Percentiles rank a stretch among this genome's conserved stretches.
These are phyloP conservation scores for Ophiocytium majus DNA, from an alignment of 352 stramenopile species.

Conservation along the genomic window DNA sequence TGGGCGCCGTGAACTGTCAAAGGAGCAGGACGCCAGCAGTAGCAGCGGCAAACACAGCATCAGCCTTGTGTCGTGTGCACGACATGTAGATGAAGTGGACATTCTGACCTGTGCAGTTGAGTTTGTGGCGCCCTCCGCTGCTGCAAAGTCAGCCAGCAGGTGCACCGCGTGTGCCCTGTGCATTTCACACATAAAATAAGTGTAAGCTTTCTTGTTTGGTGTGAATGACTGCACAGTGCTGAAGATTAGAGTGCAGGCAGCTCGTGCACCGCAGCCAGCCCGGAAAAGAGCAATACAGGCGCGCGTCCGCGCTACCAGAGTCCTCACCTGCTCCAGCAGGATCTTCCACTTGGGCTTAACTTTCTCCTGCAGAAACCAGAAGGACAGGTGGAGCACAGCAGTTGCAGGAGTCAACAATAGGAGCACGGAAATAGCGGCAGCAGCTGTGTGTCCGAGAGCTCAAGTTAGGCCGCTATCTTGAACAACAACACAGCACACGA, in stretches of 20 bases:
- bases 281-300: not conserved
- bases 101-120: not conserved
- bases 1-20: conserved; percentile 59
- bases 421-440: not conserved
- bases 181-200: not conserved
- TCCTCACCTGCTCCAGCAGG: conserved; percentile 28
- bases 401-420: not conserved
- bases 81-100: not conserved
- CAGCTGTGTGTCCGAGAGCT: too few species aligned
- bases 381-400: not conserved
- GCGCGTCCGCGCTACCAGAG: not conserved
- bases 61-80: not conserved
- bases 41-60: not conserved
- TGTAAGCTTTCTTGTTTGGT: not conserved
- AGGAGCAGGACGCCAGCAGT: not conserved
- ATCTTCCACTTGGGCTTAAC: conserved; percentile 52
- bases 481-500: not conserved
- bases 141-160: not conserved
- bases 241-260: not conserved
- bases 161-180: not conserved
- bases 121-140: not conserved
- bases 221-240: not conserved
- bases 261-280: not conserved
- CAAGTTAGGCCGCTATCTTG: not conserved
- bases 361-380: conserved; percentile 59